Evolutionary conservation across 208 protist species (phyloP), one percentile per base, ranked within the genome.

Genomic region (Balamuthia mandrillaris): DNA sequence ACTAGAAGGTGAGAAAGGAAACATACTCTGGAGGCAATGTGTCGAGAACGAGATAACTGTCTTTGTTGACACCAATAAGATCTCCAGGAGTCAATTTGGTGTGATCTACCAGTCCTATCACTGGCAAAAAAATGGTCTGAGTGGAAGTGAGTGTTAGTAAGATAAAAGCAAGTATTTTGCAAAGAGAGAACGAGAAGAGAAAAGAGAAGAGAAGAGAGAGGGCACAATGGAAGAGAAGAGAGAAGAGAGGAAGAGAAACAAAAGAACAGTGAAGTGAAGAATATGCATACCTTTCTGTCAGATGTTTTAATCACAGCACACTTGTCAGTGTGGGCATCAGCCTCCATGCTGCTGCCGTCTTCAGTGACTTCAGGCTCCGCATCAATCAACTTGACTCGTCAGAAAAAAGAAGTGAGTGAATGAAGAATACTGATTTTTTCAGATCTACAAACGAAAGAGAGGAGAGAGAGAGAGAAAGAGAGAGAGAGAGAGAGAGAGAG

Each of bases 41-140:
- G 89, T 99, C 98, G 3, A 99, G 93, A 65, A 99, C 96, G 16
- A 99, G 95, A 88, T 99, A 99, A 49, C 96, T 98, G 92, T 99
- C 99, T 90, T 99, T 99, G 93, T 99, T 99, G 18, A 99, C 96
- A 31, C 98, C 99, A 14, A 99, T 97, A 18, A 99, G 93, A 87
- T 99, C 99, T 45, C 98, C 96, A 39, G 99, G 98, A 51, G 91
- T 94, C 24, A 99, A 91, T 88, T 96, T 94, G 9, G 95, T 93
- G 4, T 96, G 86, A 78, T 99, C 96, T 24, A 99, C 98, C 44
- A 99, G 94, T n/a, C 99, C 99, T n/a, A 99, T 93, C 14, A 99
- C 96, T 6, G 99, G 98, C 4, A 99, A 91, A 91, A 99, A 99
- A 37, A 99, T 97, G 41, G 97, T 99, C 89, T 97, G 70, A 41